These are phyloP conservation scores for Scedosporium boydii DNA, from an alignment of 2,329 filamentous ascomycete species.

Conservation along the genomic window DNA sequence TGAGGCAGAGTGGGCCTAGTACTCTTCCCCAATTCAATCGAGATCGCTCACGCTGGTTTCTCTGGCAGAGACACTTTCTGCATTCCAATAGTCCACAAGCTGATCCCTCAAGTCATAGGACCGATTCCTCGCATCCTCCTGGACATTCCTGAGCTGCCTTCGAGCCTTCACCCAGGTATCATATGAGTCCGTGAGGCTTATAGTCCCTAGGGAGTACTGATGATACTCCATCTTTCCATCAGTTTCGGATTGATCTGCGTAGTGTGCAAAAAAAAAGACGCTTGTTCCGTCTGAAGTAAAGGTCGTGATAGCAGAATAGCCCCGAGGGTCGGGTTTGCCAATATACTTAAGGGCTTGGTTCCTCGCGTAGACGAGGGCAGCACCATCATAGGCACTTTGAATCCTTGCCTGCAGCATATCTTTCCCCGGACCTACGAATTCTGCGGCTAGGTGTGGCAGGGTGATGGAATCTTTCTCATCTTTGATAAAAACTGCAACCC, in stretches of 20 bases:
- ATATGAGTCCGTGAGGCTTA: conserved; percentile 9
- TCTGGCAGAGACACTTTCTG: too few species aligned
- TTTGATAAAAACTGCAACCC: conserved; percentile 12
- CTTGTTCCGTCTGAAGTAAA: conserved; percentile 17
- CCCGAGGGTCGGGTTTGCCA: conserved; percentile 10
- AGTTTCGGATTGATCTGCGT: conserved; percentile 9
- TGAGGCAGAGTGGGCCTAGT: too few species aligned
- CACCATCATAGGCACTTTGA: conserved; percentile 16
- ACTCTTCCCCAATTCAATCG: too few species aligned
- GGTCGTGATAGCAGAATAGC: conserved; percentile 15
- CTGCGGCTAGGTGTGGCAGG: conserved; percentile 19
- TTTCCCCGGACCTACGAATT: conserved; percentile 12
- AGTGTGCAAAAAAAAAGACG: conserved; percentile 18
- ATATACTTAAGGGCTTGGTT: conserved; percentile 16
- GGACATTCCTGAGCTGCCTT: conserved; percentile 14
- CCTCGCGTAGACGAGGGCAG: conserved; percentile 18
- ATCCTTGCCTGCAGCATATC: conserved; percentile 12
- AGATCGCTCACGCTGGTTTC: too few species aligned
- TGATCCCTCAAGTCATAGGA: conserved; percentile 11
- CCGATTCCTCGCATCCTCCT: conserved; percentile 13
- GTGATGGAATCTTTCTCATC: conserved; percentile 12
- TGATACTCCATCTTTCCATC: conserved; percentile 12
- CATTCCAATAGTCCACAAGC: not conserved
- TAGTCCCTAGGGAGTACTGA: conserved; percentile 13
- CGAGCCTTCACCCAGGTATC: conserved; percentile 10